phyloP scores from a whole-genome alignment of 2,329 filamentous ascomycete genomes.

The Xylaria polymorpha region DNA sequence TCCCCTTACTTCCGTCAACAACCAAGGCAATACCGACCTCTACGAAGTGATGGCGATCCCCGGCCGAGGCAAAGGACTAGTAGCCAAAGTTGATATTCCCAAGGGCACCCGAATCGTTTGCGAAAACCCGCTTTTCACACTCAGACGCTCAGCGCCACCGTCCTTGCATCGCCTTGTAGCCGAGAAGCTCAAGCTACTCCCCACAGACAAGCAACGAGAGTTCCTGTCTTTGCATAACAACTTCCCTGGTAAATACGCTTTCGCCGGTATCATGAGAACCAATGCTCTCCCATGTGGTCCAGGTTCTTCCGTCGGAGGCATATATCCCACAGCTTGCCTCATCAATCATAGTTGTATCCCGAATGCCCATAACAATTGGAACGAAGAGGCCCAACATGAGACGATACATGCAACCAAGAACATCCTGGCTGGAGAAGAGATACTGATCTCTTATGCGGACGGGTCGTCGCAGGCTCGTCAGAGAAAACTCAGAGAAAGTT shows the following conservation, averaged over 20 bases:
- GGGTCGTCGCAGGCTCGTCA: background rate
- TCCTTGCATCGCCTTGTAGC: conserved; percentile 21
- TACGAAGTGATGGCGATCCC: conserved; percentile 41
- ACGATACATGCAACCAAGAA: conserved; percentile 49
- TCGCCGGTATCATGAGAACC: conserved; percentile 47
- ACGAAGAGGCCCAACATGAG: conserved; percentile 43
- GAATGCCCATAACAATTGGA: conserved; percentile 49
- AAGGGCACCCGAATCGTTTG: conserved; percentile 55
- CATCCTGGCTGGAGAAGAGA: conserved; percentile 48
- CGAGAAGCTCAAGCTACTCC: conserved; percentile 27
- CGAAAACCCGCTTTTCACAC: conserved; percentile 54
- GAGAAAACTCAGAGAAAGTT: conserved; percentile 9
- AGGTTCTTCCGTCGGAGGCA: conserved; percentile 38
- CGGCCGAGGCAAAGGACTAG: conserved; percentile 55
- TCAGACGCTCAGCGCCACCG: conserved; percentile 12
- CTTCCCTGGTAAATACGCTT: conserved; percentile 44
- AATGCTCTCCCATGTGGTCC: conserved; percentile 51
- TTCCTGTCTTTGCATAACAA: conserved; percentile 51
- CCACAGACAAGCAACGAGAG: conserved; percentile 38
- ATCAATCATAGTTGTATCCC: conserved; percentile 53
- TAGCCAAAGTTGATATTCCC: conserved; percentile 52
- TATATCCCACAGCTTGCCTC: conserved; percentile 49
- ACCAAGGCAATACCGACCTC: conserved; percentile 14
- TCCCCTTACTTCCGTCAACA: background rate
- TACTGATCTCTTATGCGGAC: conserved; percentile 46